Evolutionary conservation across 1,284 basidiomycete genomes (phyloP).

Genomic region (Leccinum fallax): DNA sequence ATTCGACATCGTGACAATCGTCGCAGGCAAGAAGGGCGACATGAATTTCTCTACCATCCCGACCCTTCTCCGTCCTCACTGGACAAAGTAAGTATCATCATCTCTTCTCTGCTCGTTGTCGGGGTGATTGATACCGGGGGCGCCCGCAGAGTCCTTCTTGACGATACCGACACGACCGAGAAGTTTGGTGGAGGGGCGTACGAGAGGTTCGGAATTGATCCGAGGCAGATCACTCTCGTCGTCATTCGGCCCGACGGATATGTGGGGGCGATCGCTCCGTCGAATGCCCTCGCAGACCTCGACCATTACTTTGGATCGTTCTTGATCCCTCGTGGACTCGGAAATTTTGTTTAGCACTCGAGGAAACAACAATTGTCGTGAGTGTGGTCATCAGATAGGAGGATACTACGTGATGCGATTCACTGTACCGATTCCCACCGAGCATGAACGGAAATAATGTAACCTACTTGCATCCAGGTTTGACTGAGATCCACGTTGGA

Average conservation of each 20-base stretch:
- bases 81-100: slow-evolving; percentile 54
- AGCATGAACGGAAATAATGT: no score
- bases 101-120: background rate
- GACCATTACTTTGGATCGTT: slow-evolving; percentile 2
- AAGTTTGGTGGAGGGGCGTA: background rate
- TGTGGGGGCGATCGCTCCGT: slow-evolving; percentile 11
- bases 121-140: no score
- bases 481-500: no score
- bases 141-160: slow-evolving; percentile 9
- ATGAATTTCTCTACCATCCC: slow-evolving; percentile 55
- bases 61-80: slow-evolving; percentile 54
- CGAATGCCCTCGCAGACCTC: background rate
- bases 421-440: no score
- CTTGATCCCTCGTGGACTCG: no score
- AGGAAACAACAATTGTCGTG: no score
- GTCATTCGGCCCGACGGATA: slow-evolving; percentile 19
- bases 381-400: no score
- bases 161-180: background rate
- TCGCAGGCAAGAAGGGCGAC: slow-evolving; percentile 46
- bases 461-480: no score
- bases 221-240: background rate
- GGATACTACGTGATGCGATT: no score
- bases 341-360: no score
- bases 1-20: slow-evolving; percentile 61
- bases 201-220: background rate